These are phyloP conservation scores for Cercospora sesami DNA, from an alignment of 2,329 filamentous ascomycete species.

Conservation along the genomic window DNA sequence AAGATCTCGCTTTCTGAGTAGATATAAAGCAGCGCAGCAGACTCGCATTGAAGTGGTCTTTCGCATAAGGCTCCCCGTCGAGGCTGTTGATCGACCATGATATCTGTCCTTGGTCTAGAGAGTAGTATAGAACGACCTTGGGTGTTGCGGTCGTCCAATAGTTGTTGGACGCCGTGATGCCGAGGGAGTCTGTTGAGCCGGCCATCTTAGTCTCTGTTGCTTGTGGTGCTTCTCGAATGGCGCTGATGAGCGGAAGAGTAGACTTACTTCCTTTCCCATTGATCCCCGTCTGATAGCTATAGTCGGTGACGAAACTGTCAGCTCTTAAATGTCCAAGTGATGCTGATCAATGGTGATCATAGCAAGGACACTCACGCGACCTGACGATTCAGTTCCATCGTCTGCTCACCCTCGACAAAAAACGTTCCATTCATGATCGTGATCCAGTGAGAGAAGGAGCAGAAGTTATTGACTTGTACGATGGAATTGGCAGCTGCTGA, in stretches of 20 bases:
- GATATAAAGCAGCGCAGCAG: neutral
- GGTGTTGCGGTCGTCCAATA: slow-evolving; percentile 18
- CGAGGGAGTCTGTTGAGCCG: slow-evolving; percentile 30
- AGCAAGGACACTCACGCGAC: neutral
- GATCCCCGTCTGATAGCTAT: slow-evolving; percentile 18
- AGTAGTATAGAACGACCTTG: slow-evolving; percentile 18
- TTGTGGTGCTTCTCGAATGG: neutral
- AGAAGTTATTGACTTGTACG: slow-evolving; percentile 34
- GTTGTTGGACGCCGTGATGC: slow-evolving; percentile 30
- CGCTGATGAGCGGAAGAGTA: neutral
- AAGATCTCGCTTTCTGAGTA: neutral
- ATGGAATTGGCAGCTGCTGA: slow-evolving; percentile 16
- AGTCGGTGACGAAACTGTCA: neutral
- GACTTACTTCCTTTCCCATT: slow-evolving; percentile 30
- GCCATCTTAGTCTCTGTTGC: neutral
- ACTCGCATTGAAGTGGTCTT: slow-evolving; percentile 15
- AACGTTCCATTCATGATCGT: slow-evolving; percentile 31
- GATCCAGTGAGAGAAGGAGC: slow-evolving; percentile 31
- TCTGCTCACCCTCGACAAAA: slow-evolving; percentile 15
- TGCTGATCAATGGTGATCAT: neutral
- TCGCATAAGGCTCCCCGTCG: slow-evolving; percentile 15
- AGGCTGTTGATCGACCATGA: slow-evolving; percentile 17
- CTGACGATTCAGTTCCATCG: slow-evolving; percentile 24
- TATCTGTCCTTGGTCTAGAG: slow-evolving; percentile 5
- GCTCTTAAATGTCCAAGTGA: neutral